phyloP scores from a whole-genome alignment of 192 early-diverging fungal species.

The Chytriomyces sp. region DNA sequence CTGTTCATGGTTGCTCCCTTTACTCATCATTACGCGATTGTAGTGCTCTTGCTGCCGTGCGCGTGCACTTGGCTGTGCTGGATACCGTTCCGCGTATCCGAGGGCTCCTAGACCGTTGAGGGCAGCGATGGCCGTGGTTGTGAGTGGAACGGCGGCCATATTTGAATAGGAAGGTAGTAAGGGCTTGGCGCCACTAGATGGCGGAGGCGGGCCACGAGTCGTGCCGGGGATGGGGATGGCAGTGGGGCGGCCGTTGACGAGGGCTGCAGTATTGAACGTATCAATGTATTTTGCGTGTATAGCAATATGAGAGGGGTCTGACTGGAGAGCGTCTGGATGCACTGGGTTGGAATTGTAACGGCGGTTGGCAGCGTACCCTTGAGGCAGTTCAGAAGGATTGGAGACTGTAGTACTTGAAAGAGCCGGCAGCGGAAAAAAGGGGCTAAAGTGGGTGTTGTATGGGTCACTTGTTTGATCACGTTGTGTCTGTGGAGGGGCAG shows the following conservation, averaged over 20 bases:
- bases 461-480: neutral
- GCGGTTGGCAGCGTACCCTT: neutral
- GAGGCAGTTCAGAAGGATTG: neutral
- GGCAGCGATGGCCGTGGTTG: neutral
- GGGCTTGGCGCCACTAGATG: neutral
- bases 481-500: neutral
- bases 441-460: neutral
- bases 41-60: neutral
- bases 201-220: neutral
- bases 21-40: neutral
- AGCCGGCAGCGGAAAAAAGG: neutral
- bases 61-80: neutral
- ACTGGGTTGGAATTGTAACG: neutral
- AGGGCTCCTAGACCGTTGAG: neutral
- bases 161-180: neutral
- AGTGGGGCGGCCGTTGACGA: neutral
- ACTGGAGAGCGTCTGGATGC: neutral
- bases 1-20: neutral
- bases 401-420: neutral
- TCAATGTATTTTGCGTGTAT: neutral
- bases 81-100: neutral
- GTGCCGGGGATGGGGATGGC: neutral
- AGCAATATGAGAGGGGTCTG: neutral
- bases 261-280: neutral
- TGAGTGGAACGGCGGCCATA: neutral